Conservation (phyloP, 2,329 filamentous ascomycete species). For the Simplicillium aogashimaense region DNA sequence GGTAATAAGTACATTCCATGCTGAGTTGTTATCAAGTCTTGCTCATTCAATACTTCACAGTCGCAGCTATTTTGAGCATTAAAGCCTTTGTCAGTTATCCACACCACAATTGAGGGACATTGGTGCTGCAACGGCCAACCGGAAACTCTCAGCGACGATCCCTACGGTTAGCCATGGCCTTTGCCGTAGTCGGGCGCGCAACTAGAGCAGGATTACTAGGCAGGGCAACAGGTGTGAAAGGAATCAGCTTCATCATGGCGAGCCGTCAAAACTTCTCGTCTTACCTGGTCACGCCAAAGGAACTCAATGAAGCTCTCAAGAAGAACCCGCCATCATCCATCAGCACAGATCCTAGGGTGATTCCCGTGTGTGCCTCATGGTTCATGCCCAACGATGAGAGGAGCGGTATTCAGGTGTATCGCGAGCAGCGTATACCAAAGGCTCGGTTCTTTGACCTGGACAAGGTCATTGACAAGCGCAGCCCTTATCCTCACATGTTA, state of each 20-base stretch:
- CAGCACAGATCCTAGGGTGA: slow-evolving; percentile 70
- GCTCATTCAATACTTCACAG: no score
- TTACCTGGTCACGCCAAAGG: slow-evolving; percentile 77
- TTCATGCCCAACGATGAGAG: slow-evolving; percentile 89
- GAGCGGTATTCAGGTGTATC: slow-evolving; percentile 72
- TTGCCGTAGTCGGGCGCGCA: slow-evolving; percentile 30
- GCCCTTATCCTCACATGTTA: slow-evolving; percentile 94
- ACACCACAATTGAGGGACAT: no score
- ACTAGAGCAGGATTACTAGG: slow-evolving; percentile 28
- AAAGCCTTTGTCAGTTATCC: neutral
- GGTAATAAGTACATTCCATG: neutral
- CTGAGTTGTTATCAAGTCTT: no score
- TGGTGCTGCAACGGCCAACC: neutral
- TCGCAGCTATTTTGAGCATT: no score
- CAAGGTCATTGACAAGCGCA: slow-evolving; percentile 76
- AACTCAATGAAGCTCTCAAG: slow-evolving; percentile 72
- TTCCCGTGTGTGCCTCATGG: slow-evolving; percentile 90
- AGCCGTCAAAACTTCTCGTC: slow-evolving; percentile 48
- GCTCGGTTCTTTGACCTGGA: slow-evolving; percentile 96
- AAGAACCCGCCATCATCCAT: slow-evolving; percentile 72
- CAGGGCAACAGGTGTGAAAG: slow-evolving; percentile 11
- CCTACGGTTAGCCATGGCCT: slow-evolving; percentile 26
- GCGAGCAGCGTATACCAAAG: slow-evolving; percentile 73
- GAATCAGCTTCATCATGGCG: slow-evolving; percentile 17
- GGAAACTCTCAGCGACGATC: slow-evolving; percentile 4